Conservation (phyloP, 805 yeast genomes). For the Candida ipomoeae region DNA sequence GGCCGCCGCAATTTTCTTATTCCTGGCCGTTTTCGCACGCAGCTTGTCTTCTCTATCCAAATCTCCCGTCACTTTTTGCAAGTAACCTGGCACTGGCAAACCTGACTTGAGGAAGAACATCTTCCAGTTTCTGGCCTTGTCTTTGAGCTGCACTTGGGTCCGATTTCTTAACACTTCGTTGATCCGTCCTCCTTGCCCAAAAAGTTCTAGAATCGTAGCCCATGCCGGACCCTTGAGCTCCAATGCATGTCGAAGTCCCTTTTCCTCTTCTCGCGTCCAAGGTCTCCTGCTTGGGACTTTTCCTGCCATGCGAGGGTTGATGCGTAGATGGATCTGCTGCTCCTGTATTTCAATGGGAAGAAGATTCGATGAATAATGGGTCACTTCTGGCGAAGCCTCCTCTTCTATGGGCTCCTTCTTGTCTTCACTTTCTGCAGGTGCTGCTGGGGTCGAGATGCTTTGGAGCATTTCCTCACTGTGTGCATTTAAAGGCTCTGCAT, state of each 20-base stretch:
- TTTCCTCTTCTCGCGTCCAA: conserved; percentile 90
- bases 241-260: conserved; percentile 74
- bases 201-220: conserved; percentile 84
- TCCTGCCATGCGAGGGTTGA: conserved; percentile 27
- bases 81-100: conserved; percentile 72
- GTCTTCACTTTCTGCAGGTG: neutral
- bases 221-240: conserved; percentile 87
- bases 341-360: conserved; percentile 43
- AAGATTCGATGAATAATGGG: conserved; percentile 29
- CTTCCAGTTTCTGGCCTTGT: conserved; percentile 95
- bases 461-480: conserved; percentile 18
- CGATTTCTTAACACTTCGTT: conserved; percentile 83
- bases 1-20: conserved; percentile 38
- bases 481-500: conserved; percentile 8
- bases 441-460: neutral
- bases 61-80: conserved; percentile 85
- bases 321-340: conserved; percentile 38
- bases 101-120: conserved; percentile 76
- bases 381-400: conserved; percentile 18
- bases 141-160: conserved; percentile 88
- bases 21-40: conserved; percentile 30
- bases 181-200: conserved; percentile 89
- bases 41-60: conserved; percentile 51
- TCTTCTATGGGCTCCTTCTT: neutral
- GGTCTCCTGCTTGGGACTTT: conserved; percentile 48